These are phyloP conservation scores for Serendipita indica DNA, from an alignment of 768 basidiomycete genomes.

Conservation along the genomic window DNA sequence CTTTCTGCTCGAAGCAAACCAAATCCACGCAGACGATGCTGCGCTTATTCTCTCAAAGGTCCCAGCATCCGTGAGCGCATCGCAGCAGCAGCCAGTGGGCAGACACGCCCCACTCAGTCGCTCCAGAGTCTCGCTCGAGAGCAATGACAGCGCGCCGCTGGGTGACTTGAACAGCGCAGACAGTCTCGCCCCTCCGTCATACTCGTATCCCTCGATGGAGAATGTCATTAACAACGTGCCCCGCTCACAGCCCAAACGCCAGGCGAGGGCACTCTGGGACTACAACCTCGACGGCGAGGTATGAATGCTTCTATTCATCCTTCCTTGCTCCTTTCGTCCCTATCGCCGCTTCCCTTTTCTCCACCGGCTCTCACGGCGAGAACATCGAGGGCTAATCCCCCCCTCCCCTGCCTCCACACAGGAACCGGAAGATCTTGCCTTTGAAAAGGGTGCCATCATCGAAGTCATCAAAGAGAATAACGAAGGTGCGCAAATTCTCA, in stretches of 20 bases:
- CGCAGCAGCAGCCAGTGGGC: neutral
- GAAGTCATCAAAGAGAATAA: conserved; percentile 5
- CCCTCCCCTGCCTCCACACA: neutral
- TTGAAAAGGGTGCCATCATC: conserved; percentile 8
- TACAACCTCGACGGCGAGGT: conserved; percentile 8
- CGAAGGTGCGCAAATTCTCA: neutral
- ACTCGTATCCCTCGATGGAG: conserved; percentile 2
- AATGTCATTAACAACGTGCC: conserved; percentile 9
- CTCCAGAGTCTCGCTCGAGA: neutral
- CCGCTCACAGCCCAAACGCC: neutral
- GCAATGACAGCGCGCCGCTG: neutral
- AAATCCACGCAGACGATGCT: conserved; percentile 5
- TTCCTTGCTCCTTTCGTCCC: neutral
- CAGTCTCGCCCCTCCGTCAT: conserved; percentile 5
- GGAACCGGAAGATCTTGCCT: conserved; percentile 2
- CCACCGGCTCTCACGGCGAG: neutral
- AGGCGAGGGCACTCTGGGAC: conserved; percentile 3
- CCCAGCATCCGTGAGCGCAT: neutral
- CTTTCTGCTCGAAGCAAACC: neutral
- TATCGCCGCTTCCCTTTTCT: neutral
- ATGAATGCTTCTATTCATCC: neutral
- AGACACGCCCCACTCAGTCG: neutral
- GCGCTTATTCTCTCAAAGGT: conserved; percentile 6
- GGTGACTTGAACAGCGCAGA: neutral
- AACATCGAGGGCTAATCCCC: neutral